phyloP scores from a whole-genome alignment of 768 basidiomycete genomes.

The Suillus sp. region DNA sequence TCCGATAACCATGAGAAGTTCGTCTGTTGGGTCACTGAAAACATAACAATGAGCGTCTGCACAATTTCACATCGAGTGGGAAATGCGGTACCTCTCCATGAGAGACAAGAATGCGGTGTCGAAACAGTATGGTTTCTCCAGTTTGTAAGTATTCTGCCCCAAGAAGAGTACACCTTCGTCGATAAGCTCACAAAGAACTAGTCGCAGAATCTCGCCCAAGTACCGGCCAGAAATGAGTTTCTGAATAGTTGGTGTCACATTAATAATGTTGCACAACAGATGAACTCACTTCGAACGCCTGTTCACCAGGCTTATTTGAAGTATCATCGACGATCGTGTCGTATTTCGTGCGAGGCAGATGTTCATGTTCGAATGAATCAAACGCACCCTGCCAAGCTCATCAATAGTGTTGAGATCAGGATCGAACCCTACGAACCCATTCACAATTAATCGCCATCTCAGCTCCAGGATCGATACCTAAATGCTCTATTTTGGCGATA shows the following conservation, averaged over 20 bases:
- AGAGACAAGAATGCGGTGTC: slow-evolving; percentile 97
- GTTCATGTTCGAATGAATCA: slow-evolving; percentile 93
- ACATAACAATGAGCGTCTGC: slow-evolving; percentile 8
- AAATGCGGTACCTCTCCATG: slow-evolving; percentile 77
- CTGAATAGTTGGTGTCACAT: slow-evolving; percentile 35
- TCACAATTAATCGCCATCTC: slow-evolving; percentile 98
- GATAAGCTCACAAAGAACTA: slow-evolving; percentile 93
- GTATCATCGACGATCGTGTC: slow-evolving; percentile 89
- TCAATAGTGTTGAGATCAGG: neutral
- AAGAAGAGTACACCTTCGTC: slow-evolving; percentile 97
- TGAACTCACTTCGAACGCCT: slow-evolving; percentile 77
- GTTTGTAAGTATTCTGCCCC: slow-evolving; percentile 98
- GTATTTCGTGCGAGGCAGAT: slow-evolving; percentile 94
- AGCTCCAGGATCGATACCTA: slow-evolving; percentile 64
- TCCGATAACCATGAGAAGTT: slow-evolving; percentile 94
- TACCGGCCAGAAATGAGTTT: slow-evolving; percentile 97
- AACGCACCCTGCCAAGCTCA: slow-evolving; percentile 79
- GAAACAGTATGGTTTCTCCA: slow-evolving; percentile 89
- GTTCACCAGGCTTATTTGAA: slow-evolving; percentile 96
- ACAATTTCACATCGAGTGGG: slow-evolving; percentile 1
- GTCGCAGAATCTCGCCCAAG: slow-evolving; percentile 94
- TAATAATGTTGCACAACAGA: neutral
- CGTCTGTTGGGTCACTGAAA: slow-evolving; percentile 89
- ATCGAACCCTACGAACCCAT: slow-evolving; percentile 64
- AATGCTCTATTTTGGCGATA: slow-evolving; percentile 80